Percentiles rank a stretch among this genome's conserved stretches.
phyloP scores from a whole-genome alignment of 2,329 filamentous ascomycete species.

The Thielaviopsis euricoi region DNA sequence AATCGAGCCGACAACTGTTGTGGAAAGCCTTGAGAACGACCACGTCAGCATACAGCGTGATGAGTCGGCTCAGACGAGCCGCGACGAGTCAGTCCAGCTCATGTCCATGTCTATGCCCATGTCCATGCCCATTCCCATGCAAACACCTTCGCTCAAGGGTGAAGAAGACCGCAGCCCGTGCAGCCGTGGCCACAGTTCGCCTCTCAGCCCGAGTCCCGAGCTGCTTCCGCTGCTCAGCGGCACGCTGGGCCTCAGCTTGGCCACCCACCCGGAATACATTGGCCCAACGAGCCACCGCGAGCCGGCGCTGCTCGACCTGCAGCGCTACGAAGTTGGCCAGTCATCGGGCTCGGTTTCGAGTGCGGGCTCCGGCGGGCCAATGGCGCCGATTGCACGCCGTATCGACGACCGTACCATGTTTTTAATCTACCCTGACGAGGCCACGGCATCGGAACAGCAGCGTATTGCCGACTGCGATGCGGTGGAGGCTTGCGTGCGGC shows the following conservation, averaged over 20 bases:
- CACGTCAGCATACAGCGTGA: too few relatives aligned
- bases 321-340: slow-evolving; percentile 30
- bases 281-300: slow-evolving; percentile 43
- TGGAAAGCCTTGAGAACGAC: neutral
- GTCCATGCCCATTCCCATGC: too few relatives aligned
- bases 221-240: slow-evolving; percentile 20
- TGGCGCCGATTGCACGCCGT: slow-evolving; percentile 18
- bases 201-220: slow-evolving; percentile 6
- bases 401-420: slow-evolving; percentile 22
- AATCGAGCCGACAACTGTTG: neutral
- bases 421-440: slow-evolving; percentile 21
- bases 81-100: neutral
- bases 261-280: slow-evolving; percentile 43
- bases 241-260: slow-evolving; percentile 38
- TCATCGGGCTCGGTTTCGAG: neutral
- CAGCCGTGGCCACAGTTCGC: neutral
- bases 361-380: neutral
- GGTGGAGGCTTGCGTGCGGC: slow-evolving; percentile 30
- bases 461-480: slow-evolving; percentile 25
- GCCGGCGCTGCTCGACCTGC: slow-evolving; percentile 37
- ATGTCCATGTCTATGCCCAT: too few relatives aligned
- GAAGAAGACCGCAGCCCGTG: neutral
- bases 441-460: slow-evolving; percentile 24
- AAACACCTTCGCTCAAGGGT: neutral
- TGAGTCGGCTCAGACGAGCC: neutral